A percentile compares a stretch with the other conserved stretches of the same genome.
Evolutionary conservation across 2,329 filamentous ascomycete species (phyloP).

Genomic region (Botrytis medusae): DNA sequence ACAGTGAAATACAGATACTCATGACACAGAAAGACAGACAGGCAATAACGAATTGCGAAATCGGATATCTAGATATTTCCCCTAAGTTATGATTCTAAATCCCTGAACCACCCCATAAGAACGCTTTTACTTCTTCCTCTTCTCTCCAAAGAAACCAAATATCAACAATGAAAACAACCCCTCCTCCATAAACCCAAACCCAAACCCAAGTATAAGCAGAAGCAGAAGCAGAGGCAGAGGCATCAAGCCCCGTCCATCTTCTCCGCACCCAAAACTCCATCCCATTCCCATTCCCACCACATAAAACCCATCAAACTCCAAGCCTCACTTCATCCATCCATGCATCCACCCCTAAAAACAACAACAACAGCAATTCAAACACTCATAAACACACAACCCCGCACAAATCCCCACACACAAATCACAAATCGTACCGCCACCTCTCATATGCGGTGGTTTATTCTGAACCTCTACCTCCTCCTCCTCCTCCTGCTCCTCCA

Average conservation of each 20-base stretch:
- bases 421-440: neutral
- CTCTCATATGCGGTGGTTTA: neutral
- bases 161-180: neutral
- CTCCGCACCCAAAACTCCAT: neutral
- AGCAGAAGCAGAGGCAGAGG: neutral
- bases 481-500: neutral
- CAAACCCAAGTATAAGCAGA: neutral
- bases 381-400: slow-evolving; percentile 6
- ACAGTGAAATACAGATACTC: neutral
- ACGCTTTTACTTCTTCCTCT: neutral
- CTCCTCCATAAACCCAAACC: neutral
- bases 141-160: neutral
- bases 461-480: neutral
- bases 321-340: neutral
- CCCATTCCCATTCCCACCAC: neutral
- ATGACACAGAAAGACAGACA: neutral
- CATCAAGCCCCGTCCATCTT: neutral
- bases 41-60: neutral
- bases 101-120: neutral
- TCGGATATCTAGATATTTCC: neutral
- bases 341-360: neutral
- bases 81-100: neutral
- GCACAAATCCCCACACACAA: slow-evolving; percentile 11
- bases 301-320: neutral
- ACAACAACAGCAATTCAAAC: slow-evolving; percentile 12